These are phyloP conservation scores for Pseudogymnoascus sp. DNA, from an alignment of 2,329 filamentous ascomycete genomes.

Conservation along the genomic window DNA sequence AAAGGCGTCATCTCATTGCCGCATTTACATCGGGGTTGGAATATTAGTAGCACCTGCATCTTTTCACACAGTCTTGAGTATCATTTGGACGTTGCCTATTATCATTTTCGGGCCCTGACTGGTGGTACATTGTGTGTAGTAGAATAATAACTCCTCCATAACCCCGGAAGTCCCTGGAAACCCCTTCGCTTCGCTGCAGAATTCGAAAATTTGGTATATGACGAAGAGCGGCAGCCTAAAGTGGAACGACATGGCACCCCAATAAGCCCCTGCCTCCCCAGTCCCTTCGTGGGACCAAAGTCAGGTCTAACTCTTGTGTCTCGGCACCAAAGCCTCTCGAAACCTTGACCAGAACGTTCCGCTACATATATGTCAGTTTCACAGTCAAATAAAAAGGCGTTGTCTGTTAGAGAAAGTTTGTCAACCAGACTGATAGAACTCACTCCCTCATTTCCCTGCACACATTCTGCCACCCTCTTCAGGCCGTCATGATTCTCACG, in stretches of 20 bases:
- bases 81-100: neutral
- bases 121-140: neutral
- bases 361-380: slow-evolving; percentile 37
- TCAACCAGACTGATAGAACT: slow-evolving; percentile 31
- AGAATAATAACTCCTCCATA: neutral
- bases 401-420: neutral
- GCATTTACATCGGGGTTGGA: too few species aligned
- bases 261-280: slow-evolving; percentile 89
- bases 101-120: neutral
- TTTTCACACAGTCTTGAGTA: neutral
- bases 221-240: slow-evolving; percentile 40
- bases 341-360: slow-evolving; percentile 61
- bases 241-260: slow-evolving; percentile 79
- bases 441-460: slow-evolving; percentile 84
- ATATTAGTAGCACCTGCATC: neutral
- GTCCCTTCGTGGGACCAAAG: slow-evolving; percentile 64
- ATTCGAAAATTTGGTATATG: neutral
- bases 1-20: too few species aligned
- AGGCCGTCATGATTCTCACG: slow-evolving; percentile 79
- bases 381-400: neutral
- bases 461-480: slow-evolving; percentile 77
- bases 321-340: slow-evolving; percentile 32
- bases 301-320: slow-evolving; percentile 55
- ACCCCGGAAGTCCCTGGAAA: neutral
- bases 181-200: neutral